phyloP scores from a whole-genome alignment of 768 basidiomycete genomes.

The Jaapia argillacea region DNA sequence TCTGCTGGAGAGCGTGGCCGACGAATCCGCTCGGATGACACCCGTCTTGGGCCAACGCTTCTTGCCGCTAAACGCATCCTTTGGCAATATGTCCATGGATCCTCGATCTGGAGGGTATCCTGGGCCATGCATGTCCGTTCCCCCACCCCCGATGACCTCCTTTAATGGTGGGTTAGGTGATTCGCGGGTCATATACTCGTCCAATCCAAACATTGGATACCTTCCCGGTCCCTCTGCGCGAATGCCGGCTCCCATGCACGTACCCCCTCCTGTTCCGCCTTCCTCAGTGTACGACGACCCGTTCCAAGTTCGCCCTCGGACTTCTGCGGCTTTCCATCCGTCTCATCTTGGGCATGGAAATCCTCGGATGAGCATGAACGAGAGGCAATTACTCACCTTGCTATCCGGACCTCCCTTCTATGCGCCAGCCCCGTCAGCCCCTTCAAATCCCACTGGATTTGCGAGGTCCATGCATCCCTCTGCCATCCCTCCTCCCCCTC shows the following conservation, averaged over 20 bases:
- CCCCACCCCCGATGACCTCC: slow-evolving; percentile 8
- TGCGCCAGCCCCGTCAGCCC: slow-evolving; percentile 4
- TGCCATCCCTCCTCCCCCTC: no score
- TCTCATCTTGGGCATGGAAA: slow-evolving; percentile 10
- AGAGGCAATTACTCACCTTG: slow-evolving; percentile 26
- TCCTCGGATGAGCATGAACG: slow-evolving; percentile 38
- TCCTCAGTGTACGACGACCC: slow-evolving; percentile 15
- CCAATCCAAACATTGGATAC: slow-evolving; percentile 6
- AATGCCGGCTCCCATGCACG: slow-evolving; percentile 2
- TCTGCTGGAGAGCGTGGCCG: slow-evolving; percentile 59
- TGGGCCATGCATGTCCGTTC: not conserved
- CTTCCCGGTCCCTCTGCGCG: not conserved
- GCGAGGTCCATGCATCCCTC: no score
- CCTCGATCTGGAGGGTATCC: not conserved
- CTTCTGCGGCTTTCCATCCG: slow-evolving; percentile 20
- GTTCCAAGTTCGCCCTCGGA: slow-evolving; percentile 25
- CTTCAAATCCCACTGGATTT: no score
- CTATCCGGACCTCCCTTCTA: slow-evolving; percentile 4
- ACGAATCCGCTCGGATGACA: slow-evolving; percentile 61
- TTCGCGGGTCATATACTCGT: slow-evolving; percentile 25
- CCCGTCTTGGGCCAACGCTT: slow-evolving; percentile 20
- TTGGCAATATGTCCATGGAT: not conserved
- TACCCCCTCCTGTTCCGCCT: slow-evolving; percentile 1
- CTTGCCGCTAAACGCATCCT: slow-evolving; percentile 3
- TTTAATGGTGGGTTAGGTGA: slow-evolving; percentile 14